A percentile compares a stretch with the other conserved stretches of the same genome.
phyloP scores from a whole-genome alignment of 2,329 filamentous ascomycete species.

The Colletotrichum sp. region DNA sequence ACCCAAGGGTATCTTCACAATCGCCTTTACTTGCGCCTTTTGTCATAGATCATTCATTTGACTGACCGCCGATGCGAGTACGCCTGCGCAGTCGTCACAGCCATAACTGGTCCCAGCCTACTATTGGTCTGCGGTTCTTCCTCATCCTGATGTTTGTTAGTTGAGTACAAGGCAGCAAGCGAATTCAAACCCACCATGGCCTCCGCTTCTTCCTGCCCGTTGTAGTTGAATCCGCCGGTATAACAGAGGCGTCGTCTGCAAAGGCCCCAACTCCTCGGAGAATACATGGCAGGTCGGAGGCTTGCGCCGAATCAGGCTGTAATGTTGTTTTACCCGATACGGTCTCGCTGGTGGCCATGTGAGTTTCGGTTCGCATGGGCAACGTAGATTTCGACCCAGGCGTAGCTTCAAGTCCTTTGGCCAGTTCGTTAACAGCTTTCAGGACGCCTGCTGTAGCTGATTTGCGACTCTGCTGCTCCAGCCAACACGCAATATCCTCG shows the following conservation, averaged over 20 bases:
- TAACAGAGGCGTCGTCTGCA: background rate
- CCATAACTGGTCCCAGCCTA: background rate
- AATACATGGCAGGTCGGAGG: background rate
- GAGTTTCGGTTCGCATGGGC: background rate
- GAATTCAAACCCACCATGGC: background rate
- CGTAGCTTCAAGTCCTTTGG: background rate
- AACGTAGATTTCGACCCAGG: background rate
- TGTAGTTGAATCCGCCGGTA: background rate
- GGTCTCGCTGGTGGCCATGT: background rate
- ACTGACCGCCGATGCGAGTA: background rate
- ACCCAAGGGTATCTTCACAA: background rate
- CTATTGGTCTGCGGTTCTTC: background rate
- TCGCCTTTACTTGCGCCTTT: background rate
- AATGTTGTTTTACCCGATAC: background rate
- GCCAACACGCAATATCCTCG: background rate
- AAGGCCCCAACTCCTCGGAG: background rate
- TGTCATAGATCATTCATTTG: background rate
- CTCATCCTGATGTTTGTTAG: background rate
- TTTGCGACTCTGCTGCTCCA: background rate
- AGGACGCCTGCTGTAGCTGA: background rate
- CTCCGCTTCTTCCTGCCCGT: background rate
- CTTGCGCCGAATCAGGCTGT: background rate
- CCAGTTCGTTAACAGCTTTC: background rate
- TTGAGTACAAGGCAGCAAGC: background rate
- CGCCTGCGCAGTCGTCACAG: background rate